Evolutionary conservation across 495 filamentous ascomycete genomes (phyloP).

Genomic region (Talaromyces stipitatus): DNA sequence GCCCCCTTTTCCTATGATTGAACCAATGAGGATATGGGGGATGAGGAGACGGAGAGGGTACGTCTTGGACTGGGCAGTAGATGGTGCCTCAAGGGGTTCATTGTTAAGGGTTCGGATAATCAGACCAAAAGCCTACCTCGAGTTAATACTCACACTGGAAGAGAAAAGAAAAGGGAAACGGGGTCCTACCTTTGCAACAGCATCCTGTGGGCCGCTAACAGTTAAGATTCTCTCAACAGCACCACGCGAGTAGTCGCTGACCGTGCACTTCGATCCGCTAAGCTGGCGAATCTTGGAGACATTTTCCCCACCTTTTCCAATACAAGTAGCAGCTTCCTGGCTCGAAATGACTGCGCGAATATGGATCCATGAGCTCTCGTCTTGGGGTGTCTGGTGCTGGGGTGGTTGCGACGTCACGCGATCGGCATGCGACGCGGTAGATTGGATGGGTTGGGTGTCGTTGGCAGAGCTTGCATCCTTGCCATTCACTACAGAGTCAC

Average conservation of each 20-base stretch:
- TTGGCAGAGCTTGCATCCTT: slow-evolving; percentile 26
- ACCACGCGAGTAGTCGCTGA: slow-evolving; percentile 94
- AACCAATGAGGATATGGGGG: slow-evolving; percentile 94
- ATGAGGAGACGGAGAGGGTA: slow-evolving; percentile 94
- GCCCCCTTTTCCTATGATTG: slow-evolving; percentile 95
- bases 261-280: slow-evolving; percentile 94
- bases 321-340: slow-evolving; percentile 92
- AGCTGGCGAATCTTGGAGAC: slow-evolving; percentile 87
- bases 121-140: slow-evolving; percentile 78
- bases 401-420: slow-evolving; percentile 42
- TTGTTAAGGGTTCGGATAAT: slow-evolving; percentile 98
- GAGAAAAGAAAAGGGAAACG: slow-evolving; percentile 7
- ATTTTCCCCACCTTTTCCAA: slow-evolving; percentile 98
- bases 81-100: slow-evolving; percentile 78
- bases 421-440: slow-evolving; percentile 52
- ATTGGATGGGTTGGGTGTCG: slow-evolving; percentile 57
- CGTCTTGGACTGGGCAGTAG: slow-evolving; percentile 88
- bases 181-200: slow-evolving; percentile 81
- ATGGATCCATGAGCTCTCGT: slow-evolving; percentile 95
- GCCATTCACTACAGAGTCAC: slow-evolving; percentile 59
- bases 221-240: slow-evolving; percentile 96
- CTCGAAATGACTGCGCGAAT: slow-evolving; percentile 93
- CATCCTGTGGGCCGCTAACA: slow-evolving; percentile 90
- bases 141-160: not conserved
- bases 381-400: slow-evolving; percentile 50